These are phyloP conservation scores for Kodamaea sp. DNA, from an alignment of 1,139 yeast genomes.

Conservation along the genomic window DNA sequence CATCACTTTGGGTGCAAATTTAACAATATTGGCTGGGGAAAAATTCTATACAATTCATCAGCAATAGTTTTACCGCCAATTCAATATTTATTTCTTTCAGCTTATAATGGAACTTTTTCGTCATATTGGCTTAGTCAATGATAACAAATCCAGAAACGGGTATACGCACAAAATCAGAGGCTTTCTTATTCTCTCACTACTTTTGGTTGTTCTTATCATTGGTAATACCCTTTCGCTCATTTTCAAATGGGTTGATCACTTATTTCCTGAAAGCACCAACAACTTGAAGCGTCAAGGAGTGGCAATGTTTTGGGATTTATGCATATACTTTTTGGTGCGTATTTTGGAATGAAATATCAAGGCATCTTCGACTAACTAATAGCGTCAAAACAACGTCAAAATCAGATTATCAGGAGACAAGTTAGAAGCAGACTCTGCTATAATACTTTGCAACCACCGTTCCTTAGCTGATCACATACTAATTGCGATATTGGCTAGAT, in stretches of 20 bases:
- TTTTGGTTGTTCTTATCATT: background rate
- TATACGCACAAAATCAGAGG: background rate
- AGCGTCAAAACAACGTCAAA: conserved; percentile 39
- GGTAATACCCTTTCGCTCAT: background rate
- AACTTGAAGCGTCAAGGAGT: conserved; percentile 24
- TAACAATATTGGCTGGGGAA: no score
- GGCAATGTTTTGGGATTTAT: conserved; percentile 37
- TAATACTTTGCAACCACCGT: conserved; percentile 54
- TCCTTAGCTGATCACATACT: conserved; percentile 57
- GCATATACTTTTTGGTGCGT: conserved; percentile 36
- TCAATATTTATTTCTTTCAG: no score
- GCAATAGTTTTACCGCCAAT: no score
- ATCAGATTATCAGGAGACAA: conserved; percentile 45
- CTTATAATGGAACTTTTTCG: conserved; percentile 23
- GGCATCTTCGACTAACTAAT: conserved; percentile 7
- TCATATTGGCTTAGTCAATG: conserved; percentile 20
- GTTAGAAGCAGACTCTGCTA: conserved; percentile 46
- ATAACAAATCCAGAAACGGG: background rate
- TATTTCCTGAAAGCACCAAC: conserved; percentile 32
- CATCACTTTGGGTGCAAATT: no score
- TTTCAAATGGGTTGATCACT: conserved; percentile 1
- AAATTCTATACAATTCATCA: no score
- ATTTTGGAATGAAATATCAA: background rate
- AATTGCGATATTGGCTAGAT: conserved; percentile 44
- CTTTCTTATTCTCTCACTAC: conserved; percentile 1